Evolutionary conservation across 768 basidiomycete species (phyloP).

Genomic region (Floccularia luteovirens): DNA sequence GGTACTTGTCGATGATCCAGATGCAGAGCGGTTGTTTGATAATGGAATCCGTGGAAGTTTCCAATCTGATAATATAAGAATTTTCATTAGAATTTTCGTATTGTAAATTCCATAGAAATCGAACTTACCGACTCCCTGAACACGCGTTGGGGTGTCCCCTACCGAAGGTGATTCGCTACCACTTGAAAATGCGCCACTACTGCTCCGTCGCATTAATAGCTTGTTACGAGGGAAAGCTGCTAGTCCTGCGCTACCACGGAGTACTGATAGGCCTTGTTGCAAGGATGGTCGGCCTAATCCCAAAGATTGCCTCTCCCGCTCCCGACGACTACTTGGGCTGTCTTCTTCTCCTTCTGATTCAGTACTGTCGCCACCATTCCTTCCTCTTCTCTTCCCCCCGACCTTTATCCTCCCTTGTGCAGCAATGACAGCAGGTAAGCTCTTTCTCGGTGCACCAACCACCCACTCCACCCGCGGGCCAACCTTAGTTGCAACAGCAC

Average conservation of each 20-base stretch:
- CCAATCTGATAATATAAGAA: constrained; percentile 36
- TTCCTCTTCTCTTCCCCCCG: constrained; percentile 21
- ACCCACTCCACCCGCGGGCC: constrained; percentile 41
- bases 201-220: constrained; percentile 70
- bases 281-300: constrained; percentile 68
- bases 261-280: constrained; percentile 49
- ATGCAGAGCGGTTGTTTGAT: constrained; percentile 42
- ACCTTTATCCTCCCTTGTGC: too few relatives aligned
- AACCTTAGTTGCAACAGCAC: constrained; percentile 66
- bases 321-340: constrained; percentile 53
- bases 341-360: constrained; percentile 63
- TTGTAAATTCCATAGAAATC: constrained; percentile 5
- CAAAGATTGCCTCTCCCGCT: constrained; percentile 48
- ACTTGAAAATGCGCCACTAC: constrained; percentile 76
- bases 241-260: constrained; percentile 17
- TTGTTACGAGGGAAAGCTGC: constrained; percentile 35
- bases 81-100: constrained; percentile 2
- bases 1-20: constrained; percentile 54
- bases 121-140: constrained; percentile 38
- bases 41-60: constrained; percentile 42
- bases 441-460: constrained; percentile 53
- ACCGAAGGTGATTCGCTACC: constrained; percentile 58
- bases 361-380: constrained; percentile 28
- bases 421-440: constrained; percentile 68
- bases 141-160: constrained; percentile 56